Evolutionary conservation across 495 filamentous ascomycete species (phyloP).

Genomic region (Emericellopsis terricola): DNA sequence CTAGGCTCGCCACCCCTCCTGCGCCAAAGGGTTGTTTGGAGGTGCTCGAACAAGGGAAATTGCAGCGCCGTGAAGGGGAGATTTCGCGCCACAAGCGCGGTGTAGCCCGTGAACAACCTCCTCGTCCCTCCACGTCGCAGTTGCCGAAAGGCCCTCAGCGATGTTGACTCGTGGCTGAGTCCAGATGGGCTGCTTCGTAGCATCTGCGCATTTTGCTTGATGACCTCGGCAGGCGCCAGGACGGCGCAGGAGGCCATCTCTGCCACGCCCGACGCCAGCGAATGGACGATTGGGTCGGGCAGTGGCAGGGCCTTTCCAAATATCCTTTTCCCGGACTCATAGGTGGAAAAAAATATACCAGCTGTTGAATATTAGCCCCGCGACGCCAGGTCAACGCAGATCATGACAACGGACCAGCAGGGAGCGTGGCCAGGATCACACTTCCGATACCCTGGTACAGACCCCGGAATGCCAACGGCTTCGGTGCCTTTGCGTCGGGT

Average conservation of each 20-base stretch:
- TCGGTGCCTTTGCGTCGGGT: constrained; percentile 35
- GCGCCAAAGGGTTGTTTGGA: constrained; percentile 25
- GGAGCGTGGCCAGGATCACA: constrained; percentile 73
- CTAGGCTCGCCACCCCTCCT: constrained; percentile 7
- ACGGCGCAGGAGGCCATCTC: constrained; percentile 74
- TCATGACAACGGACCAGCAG: constrained; percentile 40
- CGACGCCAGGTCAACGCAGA: constrained; percentile 1
- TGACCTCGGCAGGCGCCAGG: constrained; percentile 74
- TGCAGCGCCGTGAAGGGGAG: constrained; percentile 76
- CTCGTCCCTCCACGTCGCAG: constrained; percentile 14
- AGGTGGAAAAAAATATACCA: constrained; percentile 79
- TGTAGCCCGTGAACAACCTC: constrained; percentile 59
- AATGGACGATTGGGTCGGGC: constrained; percentile 47
- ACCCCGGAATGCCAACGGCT: constrained; percentile 41
- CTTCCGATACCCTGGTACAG: constrained; percentile 82
- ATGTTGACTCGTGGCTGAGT: constrained; percentile 21
- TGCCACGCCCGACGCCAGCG: constrained; percentile 49
- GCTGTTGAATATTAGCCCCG: constrained; percentile 25
- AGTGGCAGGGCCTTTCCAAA: constrained; percentile 20
- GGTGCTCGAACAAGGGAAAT: constrained; percentile 68
- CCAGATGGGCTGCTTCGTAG: constrained; percentile 10
- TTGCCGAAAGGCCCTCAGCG: constrained; percentile 22
- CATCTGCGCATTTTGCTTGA: constrained; percentile 90
- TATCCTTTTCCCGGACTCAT: constrained; percentile 55
- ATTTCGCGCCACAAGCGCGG: constrained; percentile 59